Conservation (phyloP, 2,329 filamentous ascomycete genomes). For the Meredithiella fracta region DNA sequence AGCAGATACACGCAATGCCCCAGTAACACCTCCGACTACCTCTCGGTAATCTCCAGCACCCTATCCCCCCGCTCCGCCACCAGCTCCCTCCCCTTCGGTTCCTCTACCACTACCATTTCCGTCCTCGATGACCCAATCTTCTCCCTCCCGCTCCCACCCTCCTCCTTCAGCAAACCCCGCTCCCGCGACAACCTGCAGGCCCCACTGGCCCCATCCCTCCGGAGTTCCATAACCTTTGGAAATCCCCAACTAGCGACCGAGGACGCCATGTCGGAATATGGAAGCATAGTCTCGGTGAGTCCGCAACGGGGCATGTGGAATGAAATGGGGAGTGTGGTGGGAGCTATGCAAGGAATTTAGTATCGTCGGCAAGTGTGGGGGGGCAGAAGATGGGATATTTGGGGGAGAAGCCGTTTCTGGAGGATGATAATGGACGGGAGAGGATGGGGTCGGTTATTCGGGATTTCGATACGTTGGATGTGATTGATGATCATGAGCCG, state of each 20-base stretch:
- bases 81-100: conserved; percentile 8
- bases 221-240: background rate
- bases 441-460: conserved; percentile 19
- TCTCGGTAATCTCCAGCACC: no score
- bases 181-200: background rate
- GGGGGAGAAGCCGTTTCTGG: conserved; percentile 15
- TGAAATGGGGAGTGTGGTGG: conserved; percentile 8
- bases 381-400: conserved; percentile 1
- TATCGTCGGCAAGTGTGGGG: conserved; percentile 8
- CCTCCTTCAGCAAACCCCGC: background rate
- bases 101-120: conserved; percentile 5
- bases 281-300: background rate
- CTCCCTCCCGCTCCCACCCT: background rate
- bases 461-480: conserved; percentile 24
- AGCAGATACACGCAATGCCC: background rate
- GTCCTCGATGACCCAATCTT: background rate
- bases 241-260: background rate
- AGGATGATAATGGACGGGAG: conserved; percentile 16
- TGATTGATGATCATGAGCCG: conserved; percentile 19
- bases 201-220: no score
- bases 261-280: conserved; percentile 6
- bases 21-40: background rate
- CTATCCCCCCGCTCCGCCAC: conserved; percentile 16
- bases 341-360: conserved; percentile 14
- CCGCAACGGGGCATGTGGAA: conserved; percentile 6